Base-by-base conservation (phyloP, 768 basidiomycete genomes). In the Termitomyces sp. region DNA sequence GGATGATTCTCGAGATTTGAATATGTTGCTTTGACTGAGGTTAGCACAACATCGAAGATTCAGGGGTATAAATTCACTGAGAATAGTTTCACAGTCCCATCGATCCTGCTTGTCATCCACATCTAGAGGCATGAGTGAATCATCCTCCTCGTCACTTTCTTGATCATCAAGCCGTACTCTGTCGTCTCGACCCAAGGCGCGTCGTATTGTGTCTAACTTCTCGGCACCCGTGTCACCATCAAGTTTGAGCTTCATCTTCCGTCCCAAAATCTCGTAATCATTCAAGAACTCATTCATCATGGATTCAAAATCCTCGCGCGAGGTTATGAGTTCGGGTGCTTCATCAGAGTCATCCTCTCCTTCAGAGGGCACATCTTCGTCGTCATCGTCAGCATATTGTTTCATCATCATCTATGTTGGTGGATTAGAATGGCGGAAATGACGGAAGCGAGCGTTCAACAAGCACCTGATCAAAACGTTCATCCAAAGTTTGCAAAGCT, bases 1-100 rank as follows among this genome's bases (percentile, higher is more conserved):
- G 97, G 97, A 68, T 98, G 97, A 65, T 99, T 99, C 68, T 97
- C 97, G 7, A 98, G 78, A 66, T 97, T 99, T n/a, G 93, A 89
- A 67, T 94, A 95, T 10, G 95, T 98, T 9, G 89, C 96, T 97
- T 66, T 19, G 49, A 43, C 61, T 51, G 12, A 17, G 7, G 21
- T 66, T 10, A 55, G 27, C 14, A 41, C 14, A 42, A 25, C 5
- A 16, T 16, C 2, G 27, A 1, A 52, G 40, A n/a, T 46, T 27
- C 39, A 3, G 40, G 19, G 42, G 16, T 32, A 25, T 17, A 51
- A 12, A 79, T 90, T 69, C 69, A 96, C 96, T 86, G 2, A 99
- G 75, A 39, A 99, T 89, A 1, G 94, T 97, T 70, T 99, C 95
- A 59, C 91, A 95, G 67, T 99, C 97, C 97, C 97, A 99, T 44